A percentile compares a stretch with the other conserved stretches of the same genome.
These are phyloP conservation scores for Aureobasidium melanogenum DNA, from an alignment of 2,329 filamentous ascomycete species.

Conservation along the genomic window DNA sequence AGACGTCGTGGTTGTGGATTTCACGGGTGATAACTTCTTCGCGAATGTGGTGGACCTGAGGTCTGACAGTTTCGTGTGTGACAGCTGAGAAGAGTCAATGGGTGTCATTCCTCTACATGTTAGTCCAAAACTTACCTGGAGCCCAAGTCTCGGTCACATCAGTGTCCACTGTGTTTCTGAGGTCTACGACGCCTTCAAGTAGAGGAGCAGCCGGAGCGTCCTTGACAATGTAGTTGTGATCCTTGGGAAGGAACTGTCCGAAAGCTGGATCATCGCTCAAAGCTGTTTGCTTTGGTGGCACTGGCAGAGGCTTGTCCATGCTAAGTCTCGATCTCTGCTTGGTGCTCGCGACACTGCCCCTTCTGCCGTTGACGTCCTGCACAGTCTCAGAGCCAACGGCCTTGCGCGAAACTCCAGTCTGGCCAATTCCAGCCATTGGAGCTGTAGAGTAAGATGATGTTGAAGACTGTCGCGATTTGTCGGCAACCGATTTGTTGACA, in stretches of 20 bases:
- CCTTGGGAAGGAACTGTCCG: not conserved
- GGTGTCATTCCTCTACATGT: not conserved
- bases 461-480: not conserved
- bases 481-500: constrained; percentile 1
- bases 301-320: constrained; percentile 21
- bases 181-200: constrained; percentile 25
- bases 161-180: constrained; percentile 31
- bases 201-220: constrained; percentile 13
- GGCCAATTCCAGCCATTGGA: not conserved
- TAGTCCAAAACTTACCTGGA: constrained; percentile 24
- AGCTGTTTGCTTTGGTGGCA: constrained; percentile 10
- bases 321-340: constrained; percentile 11
- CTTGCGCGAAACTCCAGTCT: not conserved
- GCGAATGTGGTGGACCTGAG: constrained; percentile 36
- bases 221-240: constrained; percentile 11
- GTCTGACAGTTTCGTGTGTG: constrained; percentile 40
- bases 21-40: constrained; percentile 43
- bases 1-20: constrained; percentile 46
- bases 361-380: not conserved
- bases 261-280: not conserved
- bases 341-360: not conserved
- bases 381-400: not conserved
- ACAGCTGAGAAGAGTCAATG: constrained; percentile 30
- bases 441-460: not conserved
- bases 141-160: constrained; percentile 29